These are phyloP conservation scores for Piromyces sp. DNA, from an alignment of 192 early-diverging fungal genomes.

Conservation along the genomic window DNA sequence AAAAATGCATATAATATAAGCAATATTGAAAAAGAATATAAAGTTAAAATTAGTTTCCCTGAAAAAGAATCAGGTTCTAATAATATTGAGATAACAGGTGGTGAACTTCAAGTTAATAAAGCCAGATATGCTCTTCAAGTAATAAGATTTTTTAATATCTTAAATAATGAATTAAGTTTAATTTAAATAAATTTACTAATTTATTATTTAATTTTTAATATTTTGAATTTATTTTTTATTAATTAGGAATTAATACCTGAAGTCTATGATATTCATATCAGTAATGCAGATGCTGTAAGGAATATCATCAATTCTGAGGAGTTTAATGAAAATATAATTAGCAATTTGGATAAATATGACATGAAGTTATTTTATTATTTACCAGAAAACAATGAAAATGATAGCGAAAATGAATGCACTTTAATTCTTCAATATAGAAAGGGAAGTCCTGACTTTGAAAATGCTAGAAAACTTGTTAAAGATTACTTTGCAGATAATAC, in stretches of 20 bases:
- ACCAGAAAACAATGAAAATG: not conserved
- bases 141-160: not conserved
- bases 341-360: not conserved
- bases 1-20: not conserved
- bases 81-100: not conserved
- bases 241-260: not conserved
- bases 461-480: not conserved
- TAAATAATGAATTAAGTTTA: too few relatives aligned
- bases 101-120: not conserved
- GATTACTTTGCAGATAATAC: not conserved
- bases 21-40: not conserved
- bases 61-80: not conserved
- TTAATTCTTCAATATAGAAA: not conserved
- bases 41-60: not conserved
- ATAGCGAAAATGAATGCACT: not conserved
- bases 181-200: too few relatives aligned
- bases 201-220: too few relatives aligned
- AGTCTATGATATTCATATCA: not conserved
- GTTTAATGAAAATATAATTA: not conserved
- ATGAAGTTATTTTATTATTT: not conserved
- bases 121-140: not conserved
- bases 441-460: not conserved
- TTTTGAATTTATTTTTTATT: not conserved
- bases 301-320: not conserved
- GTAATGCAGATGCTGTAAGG: not conserved